Evolutionary conservation across 305 asterid species (phyloP).

Genomic region (Fraxinus floribunda): DNA sequence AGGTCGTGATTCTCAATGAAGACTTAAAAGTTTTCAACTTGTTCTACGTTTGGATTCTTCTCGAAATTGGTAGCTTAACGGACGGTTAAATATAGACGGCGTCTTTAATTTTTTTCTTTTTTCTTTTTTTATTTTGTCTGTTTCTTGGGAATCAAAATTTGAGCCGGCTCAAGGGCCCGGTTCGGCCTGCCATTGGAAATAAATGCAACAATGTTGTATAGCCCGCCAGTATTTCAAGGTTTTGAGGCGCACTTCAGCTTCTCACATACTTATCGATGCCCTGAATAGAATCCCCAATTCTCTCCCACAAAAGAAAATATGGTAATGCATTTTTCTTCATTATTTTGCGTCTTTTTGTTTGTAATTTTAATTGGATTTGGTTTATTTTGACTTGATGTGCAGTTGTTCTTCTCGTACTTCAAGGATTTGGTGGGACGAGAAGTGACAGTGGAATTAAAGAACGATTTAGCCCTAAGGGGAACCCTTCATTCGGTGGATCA

Average conservation of each 20-base stretch:
- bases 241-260: background rate
- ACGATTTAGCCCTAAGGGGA: constrained; percentile 91
- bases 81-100: background rate
- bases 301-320: constrained; percentile 10
- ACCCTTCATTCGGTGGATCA: constrained; percentile 98
- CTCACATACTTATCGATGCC: background rate
- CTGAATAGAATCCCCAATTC: background rate
- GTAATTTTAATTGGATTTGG: constrained; percentile 1
- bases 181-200: background rate
- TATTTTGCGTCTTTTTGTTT: background rate
- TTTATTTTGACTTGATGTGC: constrained; percentile 28
- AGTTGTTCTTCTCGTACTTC: constrained; percentile 97
- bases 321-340: constrained; percentile 27
- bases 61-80: background rate
- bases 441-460: constrained; percentile 96
- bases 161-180: background rate
- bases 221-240: background rate
- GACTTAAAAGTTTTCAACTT: constrained; percentile 25
- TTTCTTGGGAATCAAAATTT: background rate
- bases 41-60: constrained; percentile 18
- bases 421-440: constrained; percentile 97
- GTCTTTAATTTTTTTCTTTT: background rate
- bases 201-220: background rate
- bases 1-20: constrained; percentile 28
- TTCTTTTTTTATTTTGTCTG: background rate